Conservation (phyloP, 192 early-diverging fungal species). For the Spizellomyces sp. region DNA sequence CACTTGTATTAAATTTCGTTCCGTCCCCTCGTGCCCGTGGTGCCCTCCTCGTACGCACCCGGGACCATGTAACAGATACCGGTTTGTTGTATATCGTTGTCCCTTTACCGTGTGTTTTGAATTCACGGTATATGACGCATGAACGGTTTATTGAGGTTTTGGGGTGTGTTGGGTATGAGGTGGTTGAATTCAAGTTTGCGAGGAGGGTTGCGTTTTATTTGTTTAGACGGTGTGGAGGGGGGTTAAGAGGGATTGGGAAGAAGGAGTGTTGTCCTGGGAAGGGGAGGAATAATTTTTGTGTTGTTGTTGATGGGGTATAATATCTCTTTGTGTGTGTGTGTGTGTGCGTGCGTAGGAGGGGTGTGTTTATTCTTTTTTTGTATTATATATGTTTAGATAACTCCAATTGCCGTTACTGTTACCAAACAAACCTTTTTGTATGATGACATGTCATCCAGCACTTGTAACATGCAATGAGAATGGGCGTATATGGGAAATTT, state of each 20-base stretch:
- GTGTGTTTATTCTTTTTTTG: no score
- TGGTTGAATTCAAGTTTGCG: conserved; percentile 64
- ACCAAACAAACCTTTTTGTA: no score
- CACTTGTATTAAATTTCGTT: conserved; percentile 89
- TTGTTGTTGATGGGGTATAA: conserved; percentile 47
- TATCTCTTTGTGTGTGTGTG: no score
- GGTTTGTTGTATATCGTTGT: conserved; percentile 78
- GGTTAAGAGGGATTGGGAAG: conserved; percentile 16
- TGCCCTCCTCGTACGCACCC: conserved; percentile 49
- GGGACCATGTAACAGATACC: conserved; percentile 45
- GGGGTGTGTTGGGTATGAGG: conserved; percentile 62
- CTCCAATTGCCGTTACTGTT: no score
- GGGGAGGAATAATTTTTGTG: conserved; percentile 75
- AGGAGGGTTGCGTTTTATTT: conserved; percentile 82
- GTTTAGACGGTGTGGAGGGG: conserved; percentile 42
- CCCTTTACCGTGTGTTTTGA: conserved; percentile 78
- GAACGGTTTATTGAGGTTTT: conserved; percentile 70
- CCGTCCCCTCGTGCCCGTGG: conserved; percentile 72
- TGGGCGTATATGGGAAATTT: no score
- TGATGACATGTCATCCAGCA: no score
- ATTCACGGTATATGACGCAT: conserved; percentile 84
- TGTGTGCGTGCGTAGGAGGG: no score
- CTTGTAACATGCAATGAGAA: no score
- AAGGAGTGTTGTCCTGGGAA: conserved; percentile 70
- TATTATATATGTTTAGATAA: no score